Evolutionary conservation across 2,329 filamentous ascomycete species (phyloP), one percentile per base, ranked within the genome.

Genomic region (Penicillium polonicum): DNA sequence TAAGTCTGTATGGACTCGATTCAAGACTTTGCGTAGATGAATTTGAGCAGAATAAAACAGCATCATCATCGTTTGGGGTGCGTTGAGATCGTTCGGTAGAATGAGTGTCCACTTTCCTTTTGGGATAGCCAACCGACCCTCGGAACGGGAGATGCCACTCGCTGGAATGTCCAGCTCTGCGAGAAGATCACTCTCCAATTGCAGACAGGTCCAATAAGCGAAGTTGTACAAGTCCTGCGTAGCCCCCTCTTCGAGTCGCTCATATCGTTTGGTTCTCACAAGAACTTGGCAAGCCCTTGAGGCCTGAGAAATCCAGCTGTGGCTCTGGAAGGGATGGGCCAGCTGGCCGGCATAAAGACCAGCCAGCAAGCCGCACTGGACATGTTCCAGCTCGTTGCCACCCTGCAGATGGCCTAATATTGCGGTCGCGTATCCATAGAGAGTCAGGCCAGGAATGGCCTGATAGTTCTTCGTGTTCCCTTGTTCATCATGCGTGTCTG

Each of bases 141-240:
- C 84, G 7, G 82, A 77, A 33, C 78, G 77, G 10, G 82, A 82
- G 31, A 88, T 85, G 2, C 83, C 83, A 68, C 84, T 88, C 1
- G 82, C 79, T 5, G 84, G 84, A 15, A 88, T 76, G 58, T 85
- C 83, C 58, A 97, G 81, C 74, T 99, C 94, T 3, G 94, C 94
- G 46, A 97, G 83, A 45, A 97, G 91, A 72, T 97, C 93, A 74
- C 92, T 96, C 75, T 97, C 93, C 12, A 97, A 81, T 70, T 97
- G 93, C 61, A 97, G 79, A 71, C 91, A 96, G 8, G 92, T 94
- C 93, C 93, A 97, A 68, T 92, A 97, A 0, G 91, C 88, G 65
- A 95, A 83, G 15, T 88, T 80, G 36, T 88, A 80, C 56, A 88
- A 80, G 68, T 92, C 90, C 66, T 87, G 72, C 4, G 64, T 42